Evolutionary conservation across 2,329 filamentous ascomycete species (phyloP).

Genomic region (Sporothrix euskadiensis): DNA sequence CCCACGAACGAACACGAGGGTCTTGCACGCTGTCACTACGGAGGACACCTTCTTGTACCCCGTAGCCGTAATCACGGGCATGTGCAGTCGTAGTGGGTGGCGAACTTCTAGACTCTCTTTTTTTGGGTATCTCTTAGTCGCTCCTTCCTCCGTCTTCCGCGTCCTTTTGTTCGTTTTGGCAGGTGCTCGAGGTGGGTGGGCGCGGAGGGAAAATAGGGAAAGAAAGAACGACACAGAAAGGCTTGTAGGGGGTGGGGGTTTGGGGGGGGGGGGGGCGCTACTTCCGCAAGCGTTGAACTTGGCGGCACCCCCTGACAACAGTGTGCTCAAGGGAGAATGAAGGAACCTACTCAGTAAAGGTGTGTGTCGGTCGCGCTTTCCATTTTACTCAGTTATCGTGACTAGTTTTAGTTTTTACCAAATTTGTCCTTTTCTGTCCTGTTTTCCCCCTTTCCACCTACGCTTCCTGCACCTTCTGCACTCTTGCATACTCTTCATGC

Average conservation of each 20-base stretch:
- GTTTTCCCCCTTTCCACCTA: neutral
- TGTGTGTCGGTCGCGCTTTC: neutral
- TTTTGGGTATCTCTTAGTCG: neutral
- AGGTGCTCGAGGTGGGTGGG: conserved; percentile 4
- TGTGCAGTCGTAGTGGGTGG: neutral
- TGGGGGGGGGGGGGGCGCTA: neutral
- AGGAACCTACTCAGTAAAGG: neutral
- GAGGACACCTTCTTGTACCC: neutral
- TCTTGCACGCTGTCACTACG: neutral
- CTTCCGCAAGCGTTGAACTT: conserved; percentile 12
- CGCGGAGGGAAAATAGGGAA: neutral
- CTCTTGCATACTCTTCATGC: conserved; percentile 10
- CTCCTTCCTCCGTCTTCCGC: neutral
- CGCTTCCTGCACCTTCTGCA: neutral
- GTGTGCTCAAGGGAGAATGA: neutral
- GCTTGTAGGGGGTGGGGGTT: neutral
- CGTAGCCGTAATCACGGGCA: neutral
- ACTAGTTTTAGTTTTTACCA: neutral
- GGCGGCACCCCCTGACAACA: conserved; percentile 12
- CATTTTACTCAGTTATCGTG: neutral
- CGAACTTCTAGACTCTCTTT: neutral
- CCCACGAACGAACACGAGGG: conserved; percentile 4
- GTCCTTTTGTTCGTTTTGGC: neutral
- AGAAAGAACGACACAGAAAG: neutral
- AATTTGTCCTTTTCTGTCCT: neutral